Evolutionary conservation across 1,284 basidiomycete genomes (phyloP).

Genomic region (Neonothopanus nambi): DNA sequence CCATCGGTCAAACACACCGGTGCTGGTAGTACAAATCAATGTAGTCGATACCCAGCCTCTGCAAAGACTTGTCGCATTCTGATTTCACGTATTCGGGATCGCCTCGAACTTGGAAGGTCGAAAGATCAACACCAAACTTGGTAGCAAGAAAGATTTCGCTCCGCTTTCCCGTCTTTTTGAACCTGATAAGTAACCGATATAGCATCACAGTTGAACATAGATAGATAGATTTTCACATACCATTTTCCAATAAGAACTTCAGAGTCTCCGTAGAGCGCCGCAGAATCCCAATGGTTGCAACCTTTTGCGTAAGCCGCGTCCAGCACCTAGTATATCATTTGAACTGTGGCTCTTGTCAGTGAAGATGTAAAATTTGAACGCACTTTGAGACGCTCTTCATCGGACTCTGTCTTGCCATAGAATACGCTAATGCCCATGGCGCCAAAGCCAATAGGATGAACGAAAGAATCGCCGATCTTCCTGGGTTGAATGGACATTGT

Average conservation of each 20-base stretch:
- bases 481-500: conserved; percentile 22
- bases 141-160: conserved; percentile 47
- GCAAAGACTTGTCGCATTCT: conserved; percentile 14
- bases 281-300: conserved; percentile 40
- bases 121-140: conserved; percentile 46
- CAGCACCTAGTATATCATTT: conserved; percentile 28
- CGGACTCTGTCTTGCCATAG: conserved; percentile 19
- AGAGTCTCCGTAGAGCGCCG: conserved; percentile 37
- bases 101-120: conserved; percentile 22
- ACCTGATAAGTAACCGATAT: conserved; percentile 28
- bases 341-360: too few species aligned
- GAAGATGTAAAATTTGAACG: background rate
- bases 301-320: conserved; percentile 37
- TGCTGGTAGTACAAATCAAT: conserved; percentile 19
- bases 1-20: background rate
- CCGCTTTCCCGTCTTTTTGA: conserved; percentile 45
- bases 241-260: conserved; percentile 42
- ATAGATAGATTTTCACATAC: conserved; percentile 20
- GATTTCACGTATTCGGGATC: conserved; percentile 27
- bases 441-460: conserved; percentile 26
- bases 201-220: background rate
- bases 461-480: conserved; percentile 23
- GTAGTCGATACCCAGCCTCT: conserved; percentile 12
- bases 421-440: conserved; percentile 22
- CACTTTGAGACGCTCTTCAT: conserved; percentile 22